Base-by-base conservation (phyloP, 2,329 filamentous ascomycete genomes). In the Beauveria pseudobassiana region DNA sequence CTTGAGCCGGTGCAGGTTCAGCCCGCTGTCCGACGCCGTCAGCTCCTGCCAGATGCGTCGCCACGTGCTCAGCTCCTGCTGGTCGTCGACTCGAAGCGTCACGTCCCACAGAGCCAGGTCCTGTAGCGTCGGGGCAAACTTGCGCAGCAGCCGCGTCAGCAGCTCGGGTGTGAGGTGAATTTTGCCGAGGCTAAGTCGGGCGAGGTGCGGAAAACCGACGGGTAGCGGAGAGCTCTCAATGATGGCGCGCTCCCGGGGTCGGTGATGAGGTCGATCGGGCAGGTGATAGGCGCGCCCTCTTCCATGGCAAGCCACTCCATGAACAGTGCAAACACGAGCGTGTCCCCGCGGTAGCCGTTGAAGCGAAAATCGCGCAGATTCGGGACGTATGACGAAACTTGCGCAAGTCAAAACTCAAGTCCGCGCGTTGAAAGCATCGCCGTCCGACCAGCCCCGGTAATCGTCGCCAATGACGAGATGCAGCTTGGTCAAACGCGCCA, bases 331-430 rank as follows among this genome's bases (percentile, higher is more conserved):
- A 68, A 60, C 3, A 66, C 60, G 5, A 61, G 20, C 4, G 60
- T 20, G 0, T 62, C 24, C 8, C 38, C 55, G 18, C 64, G 54
- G 0, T 62, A 55, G 20, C 66, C 65, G 65, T 86, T 86, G 49
- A 86, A 67, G 3, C 84, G 77, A 5, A 87, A 72, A 65, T 83
- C 78, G 34, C 75, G 74, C 6, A 87, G 63, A 20, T 80, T 79
- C 3, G 70, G 63, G 1, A 75, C 69, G 30, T 69, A 69, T 1
- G 68, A 67, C 5, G 69, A 54, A 83, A 82, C 18, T 64, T 65
- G 12, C 69, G 65, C 1, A 76, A 63, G 43, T 67, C 59, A 28
- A 62, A 51, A 7, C 34, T 51, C 46, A 43, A 8, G 43, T 51
- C 12, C 42, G 12, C 6, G 22, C 30, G 18, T 50, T 49, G 34